Conservation (phyloP, 2,329 filamentous ascomycete genomes). For the Dothistroma septosporum region DNA sequence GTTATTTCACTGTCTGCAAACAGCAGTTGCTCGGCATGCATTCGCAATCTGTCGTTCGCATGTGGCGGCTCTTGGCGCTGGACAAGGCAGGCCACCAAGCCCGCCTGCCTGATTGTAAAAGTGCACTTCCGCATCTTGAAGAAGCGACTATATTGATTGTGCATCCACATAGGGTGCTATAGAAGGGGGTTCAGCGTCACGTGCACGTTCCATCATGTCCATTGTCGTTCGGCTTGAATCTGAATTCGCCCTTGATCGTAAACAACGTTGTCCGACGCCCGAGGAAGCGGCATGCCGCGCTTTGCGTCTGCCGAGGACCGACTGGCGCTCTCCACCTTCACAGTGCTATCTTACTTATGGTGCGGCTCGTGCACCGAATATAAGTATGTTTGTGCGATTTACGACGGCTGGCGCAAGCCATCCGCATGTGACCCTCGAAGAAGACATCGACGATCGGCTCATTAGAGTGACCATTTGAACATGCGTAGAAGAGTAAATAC, state of each 20-base stretch:
- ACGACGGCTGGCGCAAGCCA: not conserved
- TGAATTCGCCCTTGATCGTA: not conserved
- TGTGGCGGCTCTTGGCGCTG: not conserved
- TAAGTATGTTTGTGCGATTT: not conserved
- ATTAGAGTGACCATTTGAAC: not conserved
- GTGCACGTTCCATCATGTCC: not conserved
- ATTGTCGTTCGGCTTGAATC: not conserved
- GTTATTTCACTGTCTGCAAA: not conserved
- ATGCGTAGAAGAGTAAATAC: no score
- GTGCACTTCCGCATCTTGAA: not conserved
- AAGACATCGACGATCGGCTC: not conserved
- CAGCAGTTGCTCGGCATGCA: not conserved
- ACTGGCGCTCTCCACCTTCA: not conserved
- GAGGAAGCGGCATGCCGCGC: not conserved
- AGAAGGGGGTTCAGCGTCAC: not conserved
- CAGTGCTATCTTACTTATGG: constrained; percentile 3
- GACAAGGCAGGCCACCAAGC: no score
- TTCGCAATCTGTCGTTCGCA: not conserved
- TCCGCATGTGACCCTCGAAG: not conserved
- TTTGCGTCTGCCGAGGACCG: not conserved
- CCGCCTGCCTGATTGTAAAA: no score
- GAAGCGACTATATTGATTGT: not conserved
- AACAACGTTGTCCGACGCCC: not conserved
- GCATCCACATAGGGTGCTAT: no score
- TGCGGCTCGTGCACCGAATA: not conserved